Conservation (phyloP, 768 basidiomycete genomes). For the Amanita molliuscula region DNA sequence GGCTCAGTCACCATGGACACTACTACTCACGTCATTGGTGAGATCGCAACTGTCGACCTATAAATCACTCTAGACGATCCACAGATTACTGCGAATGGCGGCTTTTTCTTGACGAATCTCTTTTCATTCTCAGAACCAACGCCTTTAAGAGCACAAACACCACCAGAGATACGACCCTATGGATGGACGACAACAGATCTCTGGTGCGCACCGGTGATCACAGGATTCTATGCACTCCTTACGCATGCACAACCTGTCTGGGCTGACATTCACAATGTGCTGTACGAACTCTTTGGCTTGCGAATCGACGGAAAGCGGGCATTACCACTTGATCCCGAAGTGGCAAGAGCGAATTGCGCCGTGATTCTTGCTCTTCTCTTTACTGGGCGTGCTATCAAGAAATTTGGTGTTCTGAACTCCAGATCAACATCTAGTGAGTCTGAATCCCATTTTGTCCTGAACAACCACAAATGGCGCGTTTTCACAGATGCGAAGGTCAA, state of each 20-base stretch:
- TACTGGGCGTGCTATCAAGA: slow-evolving; percentile 51
- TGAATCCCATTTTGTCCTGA: not conserved
- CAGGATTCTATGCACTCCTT: slow-evolving; percentile 69
- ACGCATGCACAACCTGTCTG: slow-evolving; percentile 86
- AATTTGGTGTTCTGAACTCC: slow-evolving; percentile 30
- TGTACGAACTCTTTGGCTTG: slow-evolving; percentile 36
- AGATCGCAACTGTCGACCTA: slow-evolving; percentile 15
- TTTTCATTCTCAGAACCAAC: slow-evolving; percentile 71
- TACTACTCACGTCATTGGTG: slow-evolving; percentile 66
- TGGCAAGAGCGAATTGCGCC: slow-evolving; percentile 65
- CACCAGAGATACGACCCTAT: slow-evolving; percentile 67
- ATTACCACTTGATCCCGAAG: slow-evolving; percentile 47
- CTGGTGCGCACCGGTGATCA: slow-evolving; percentile 76
- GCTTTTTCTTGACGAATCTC: slow-evolving; percentile 71
- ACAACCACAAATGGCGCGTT: not conserved
- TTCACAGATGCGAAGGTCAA: not conserved
- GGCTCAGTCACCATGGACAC: slow-evolving; percentile 63
- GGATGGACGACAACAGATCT: slow-evolving; percentile 84
- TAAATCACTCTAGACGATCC: not conserved
- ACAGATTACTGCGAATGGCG: slow-evolving; percentile 66
- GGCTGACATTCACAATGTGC: slow-evolving; percentile 44
- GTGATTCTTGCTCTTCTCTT: slow-evolving; percentile 55
- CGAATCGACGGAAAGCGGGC: slow-evolving; percentile 21
- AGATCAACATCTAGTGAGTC: not conserved
- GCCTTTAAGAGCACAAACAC: slow-evolving; percentile 57